phyloP scores from a whole-genome alignment of 148 eudicot genomes.

The Mesembryanthemum crystallinum region DNA sequence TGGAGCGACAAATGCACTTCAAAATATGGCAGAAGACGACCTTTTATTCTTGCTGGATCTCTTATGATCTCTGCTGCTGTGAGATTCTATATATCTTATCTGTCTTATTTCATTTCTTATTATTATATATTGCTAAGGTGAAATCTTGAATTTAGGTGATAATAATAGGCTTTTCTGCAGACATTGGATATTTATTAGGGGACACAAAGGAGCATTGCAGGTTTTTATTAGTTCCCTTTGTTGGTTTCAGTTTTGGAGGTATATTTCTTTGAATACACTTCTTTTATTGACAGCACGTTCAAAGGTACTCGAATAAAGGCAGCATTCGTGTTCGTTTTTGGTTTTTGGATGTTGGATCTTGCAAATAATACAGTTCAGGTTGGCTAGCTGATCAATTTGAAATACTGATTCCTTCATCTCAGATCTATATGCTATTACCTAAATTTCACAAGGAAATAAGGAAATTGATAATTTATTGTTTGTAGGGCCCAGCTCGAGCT shows the following conservation, averaged over 20 bases:
- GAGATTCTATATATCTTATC: slow-evolving; percentile 33
- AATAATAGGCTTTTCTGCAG: slow-evolving; percentile 97
- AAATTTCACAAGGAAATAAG: not conserved
- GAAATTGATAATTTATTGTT: slow-evolving; percentile 9
- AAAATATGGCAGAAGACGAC: slow-evolving; percentile 95
- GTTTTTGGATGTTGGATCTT: too few relatives aligned
- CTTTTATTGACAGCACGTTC: slow-evolving; percentile 59
- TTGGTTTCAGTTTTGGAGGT: slow-evolving; percentile 11
- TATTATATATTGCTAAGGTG: slow-evolving; percentile 38
- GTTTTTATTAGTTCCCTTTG: slow-evolving; percentile 31
- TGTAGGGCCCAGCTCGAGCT: slow-evolving; percentile 97
- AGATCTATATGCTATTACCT: too few relatives aligned
- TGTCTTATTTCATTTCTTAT: slow-evolving; percentile 13
- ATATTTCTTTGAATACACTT: slow-evolving; percentile 20
- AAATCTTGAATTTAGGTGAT: slow-evolving; percentile 69
- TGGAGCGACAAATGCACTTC: slow-evolving; percentile 99
- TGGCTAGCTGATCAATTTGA: slow-evolving; percentile 13
- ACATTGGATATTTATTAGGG: slow-evolving; percentile 90
- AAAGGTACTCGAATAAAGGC: slow-evolving; percentile 96
- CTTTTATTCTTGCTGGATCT: slow-evolving; percentile 88
- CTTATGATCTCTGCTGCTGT: slow-evolving; percentile 86
- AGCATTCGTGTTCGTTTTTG: slow-evolving; percentile 69
- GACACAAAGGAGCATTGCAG: slow-evolving; percentile 96
- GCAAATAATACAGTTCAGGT: slow-evolving; percentile 84
- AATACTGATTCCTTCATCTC: not conserved